Evolutionary conservation across 179 eudicot genomes (phyloP), one percentile per base, ranked within the genome.

Genomic region (Actinidia arguta): DNA sequence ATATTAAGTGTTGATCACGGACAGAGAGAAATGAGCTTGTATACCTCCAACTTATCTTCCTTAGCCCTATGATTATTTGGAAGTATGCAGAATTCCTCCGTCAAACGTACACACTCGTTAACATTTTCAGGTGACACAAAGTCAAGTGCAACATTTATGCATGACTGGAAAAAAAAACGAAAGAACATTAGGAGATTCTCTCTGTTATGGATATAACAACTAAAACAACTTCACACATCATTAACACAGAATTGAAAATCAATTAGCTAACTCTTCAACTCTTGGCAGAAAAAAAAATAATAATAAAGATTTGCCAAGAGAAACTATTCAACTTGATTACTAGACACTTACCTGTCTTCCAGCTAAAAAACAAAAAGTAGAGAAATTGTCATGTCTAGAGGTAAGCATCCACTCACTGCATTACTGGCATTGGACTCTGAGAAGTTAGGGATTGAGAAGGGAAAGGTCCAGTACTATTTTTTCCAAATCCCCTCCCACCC

Each of bases 41-140:
- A 27, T 91, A 91, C 96, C 94, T 92, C 93, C 50, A 92, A 88
- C 86, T 92, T 92, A 85, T 92, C 94, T 87, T 91, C 96, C 73
- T 92, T 86, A 59, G 87, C 92, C 76, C 85, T 85, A 70, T 93
- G 96, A 85, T 84, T 85, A 69, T 82, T 84, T 18, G 96, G 96
- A 59, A 93, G 94, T 75, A 83, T 70, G 6, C 94, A 90, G 59
- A 93, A 90, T 84, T 93, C 94, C 81, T 93, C 92, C 13, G 94
- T 93, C 76, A 93, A 78, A 18, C 92, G 86, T 11, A 93, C 80
- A 79, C 96, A 93, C 75, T 93, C 94, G 39, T 78, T 76, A 63
- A 93, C 85, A 81, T 91, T 93, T 82, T 93, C 96, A 18, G 96
- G 96, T 31, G 96, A 91, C 44, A 93, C 94, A 73, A 93, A 93